These are phyloP conservation scores for Candida lessepsii DNA, from an alignment of 805 yeast species.

Conservation along the genomic window DNA sequence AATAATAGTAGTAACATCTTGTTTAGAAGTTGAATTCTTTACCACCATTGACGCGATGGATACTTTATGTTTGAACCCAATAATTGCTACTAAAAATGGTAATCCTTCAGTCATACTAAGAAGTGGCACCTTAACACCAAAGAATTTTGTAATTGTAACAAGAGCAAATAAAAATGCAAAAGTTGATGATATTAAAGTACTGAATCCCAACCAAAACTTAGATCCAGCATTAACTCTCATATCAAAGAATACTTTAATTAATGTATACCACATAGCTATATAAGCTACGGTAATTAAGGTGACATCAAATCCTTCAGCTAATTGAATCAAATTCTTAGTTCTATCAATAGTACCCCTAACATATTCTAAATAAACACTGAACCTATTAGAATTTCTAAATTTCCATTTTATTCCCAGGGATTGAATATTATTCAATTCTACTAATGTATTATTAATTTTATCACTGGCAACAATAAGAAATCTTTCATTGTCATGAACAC, in stretches of 20 bases:
- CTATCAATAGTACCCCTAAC: constrained; percentile 39
- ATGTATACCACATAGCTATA: constrained; percentile 82
- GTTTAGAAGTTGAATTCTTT: constrained; percentile 36
- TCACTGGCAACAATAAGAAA: constrained; percentile 38
- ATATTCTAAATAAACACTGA: constrained; percentile 57
- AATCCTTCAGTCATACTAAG: constrained; percentile 83
- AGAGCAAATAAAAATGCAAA: constrained; percentile 81
- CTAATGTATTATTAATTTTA: constrained; percentile 22
- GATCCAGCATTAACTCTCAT: constrained; percentile 73
- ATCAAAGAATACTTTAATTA: constrained; percentile 69
- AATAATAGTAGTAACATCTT: constrained; percentile 44
- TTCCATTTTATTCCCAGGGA: constrained; percentile 59
- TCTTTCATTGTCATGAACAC: constrained; percentile 43
- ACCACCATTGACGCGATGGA: constrained; percentile 63
- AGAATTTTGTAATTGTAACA: constrained; percentile 54
- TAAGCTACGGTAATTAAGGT: constrained; percentile 78
- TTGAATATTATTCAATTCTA: constrained; percentile 22
- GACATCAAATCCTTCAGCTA: constrained; percentile 86
- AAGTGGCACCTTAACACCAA: constrained; percentile 64
- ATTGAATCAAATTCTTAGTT: constrained; percentile 48
- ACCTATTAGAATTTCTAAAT: constrained; percentile 53
- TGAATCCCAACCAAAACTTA: constrained; percentile 80
- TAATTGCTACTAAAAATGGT: constrained; percentile 87
- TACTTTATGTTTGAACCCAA: constrained; percentile 88
- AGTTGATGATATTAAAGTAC: constrained; percentile 73